Evolutionary conservation across 2,329 filamentous ascomycete species (phyloP), one percentile per base, ranked within the genome.

Genomic region (Juglanconis juglandina): DNA sequence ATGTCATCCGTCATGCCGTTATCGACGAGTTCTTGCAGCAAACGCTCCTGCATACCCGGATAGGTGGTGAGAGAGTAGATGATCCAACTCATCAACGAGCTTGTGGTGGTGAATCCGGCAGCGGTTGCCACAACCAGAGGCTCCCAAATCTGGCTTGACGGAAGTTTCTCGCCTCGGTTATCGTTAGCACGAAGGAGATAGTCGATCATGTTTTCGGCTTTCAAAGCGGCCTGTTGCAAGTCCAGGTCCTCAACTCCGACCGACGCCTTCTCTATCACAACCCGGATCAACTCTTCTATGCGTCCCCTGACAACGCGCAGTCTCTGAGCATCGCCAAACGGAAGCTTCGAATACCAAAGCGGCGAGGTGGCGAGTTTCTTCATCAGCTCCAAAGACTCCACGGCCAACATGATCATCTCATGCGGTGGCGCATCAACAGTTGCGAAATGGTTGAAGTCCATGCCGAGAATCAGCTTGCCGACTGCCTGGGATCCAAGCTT

Each of bases 31-130:
- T 87, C 84, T 66, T 87, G 84, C 0, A 87, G 72, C 0, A 87
- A 75, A 2, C 78, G 72, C 9, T 83, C 82, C 67, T 87, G 84
- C 69, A 80, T 79, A 0, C 81, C 83, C 0, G 77, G 74, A 65
- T 87, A 87, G 2, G 69, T 73, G 5, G 81, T 77, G 1, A 86
- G 70, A 5, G 77, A 75, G 67, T 85, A 86, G 44, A 86, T 67
- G 1, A 83, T 72, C 84, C 83, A 87, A 0, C 82, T 84, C 2
- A 87, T 73, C 3, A 87, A 76, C 0, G 82, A 81, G 3, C 78
- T 81, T 0, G 81, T 87, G 0, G 84, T 87, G 1, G 81, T 85
- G 72, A 87, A 87, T 24, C 85, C 85, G 2, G 84, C 84, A 4
- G 75, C 84, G 0, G 79, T 82, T 6, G 78, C 77, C 3, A 86